Base-by-base conservation (phyloP, 2,329 filamentous ascomycete species). In the Colletotrichum sp. region DNA sequence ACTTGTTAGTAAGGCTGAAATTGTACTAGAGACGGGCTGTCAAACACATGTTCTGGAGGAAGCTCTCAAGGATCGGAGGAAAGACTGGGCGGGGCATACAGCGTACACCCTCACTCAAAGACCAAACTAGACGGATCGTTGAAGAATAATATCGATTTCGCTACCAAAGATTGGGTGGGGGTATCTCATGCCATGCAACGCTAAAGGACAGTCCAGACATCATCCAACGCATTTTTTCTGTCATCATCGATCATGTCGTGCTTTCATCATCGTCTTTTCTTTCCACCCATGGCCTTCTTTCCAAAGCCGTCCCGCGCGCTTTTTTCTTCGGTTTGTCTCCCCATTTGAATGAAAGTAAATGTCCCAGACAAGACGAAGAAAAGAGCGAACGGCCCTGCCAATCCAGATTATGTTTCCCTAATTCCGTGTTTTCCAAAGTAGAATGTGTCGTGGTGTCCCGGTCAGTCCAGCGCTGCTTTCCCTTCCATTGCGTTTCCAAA, bases 141-240 rank as follows among this genome's bases (percentile, higher is more conserved):
- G 32, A 21, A 65, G 63, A 57, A 34, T 28, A 30, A 55, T 32
- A 21, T 66, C n/a, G 10, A 65, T 60, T 75, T 65, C 65, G 70
- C 65, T 76, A 69, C 66, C 28, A 71, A 75, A 76, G 64, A 72
- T 66, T 71, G 72, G 68, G 15, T n/a, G 48, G 48, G 68, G 74
- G 66, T 76, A 76, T 76, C 74, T 76, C 66, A 48, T 76, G 72
- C 61, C 66, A 75, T 75, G 66, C 72, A 75, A 71, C 66, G 71
- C 71, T 71, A 66, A 75, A 71, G 60, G 66, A 75, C 67, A 70
- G 74, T 75, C 72, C 72, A 64, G 67, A 71, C 67, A 66, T 76
- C 66, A 66, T 76, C 66, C 71, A 75, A 66, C 63, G 52, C 74
- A 71, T 28, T 66, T 66, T 48, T 52, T 7, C 43, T 52, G 43